Evolutionary conservation across 495 filamentous ascomycete species (phyloP), one percentile per base, ranked within the genome.

Genomic region (Parathielavia hyrcaniae): DNA sequence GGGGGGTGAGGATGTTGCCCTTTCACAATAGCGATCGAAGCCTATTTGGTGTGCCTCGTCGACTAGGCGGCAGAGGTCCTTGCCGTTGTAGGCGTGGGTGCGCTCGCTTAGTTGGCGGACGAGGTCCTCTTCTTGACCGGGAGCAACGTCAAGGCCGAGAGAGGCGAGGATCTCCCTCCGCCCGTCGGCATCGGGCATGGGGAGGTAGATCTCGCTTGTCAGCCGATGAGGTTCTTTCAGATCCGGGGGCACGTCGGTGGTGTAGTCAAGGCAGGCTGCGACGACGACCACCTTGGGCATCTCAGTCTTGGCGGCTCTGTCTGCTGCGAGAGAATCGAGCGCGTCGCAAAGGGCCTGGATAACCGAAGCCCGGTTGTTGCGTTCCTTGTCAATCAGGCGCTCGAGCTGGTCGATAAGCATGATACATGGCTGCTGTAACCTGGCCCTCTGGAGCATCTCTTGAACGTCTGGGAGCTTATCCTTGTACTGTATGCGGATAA

Each of bases 391-490:
- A 48, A 89, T 86, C 26, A 96, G 72, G 52, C 77, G 77, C 50
- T 96, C 88, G 32, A 97, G 71, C 56, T 90, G 79, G 67, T 97
- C 91, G 40, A 97, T 86, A 14, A 95, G 73, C 34, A 98, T 79
- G 6, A 93, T 79, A 61, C 89, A 90, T 1, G 93, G 91, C 67
- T 91, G 85, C 58, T 79, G 77, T 7, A 78, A 77, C 48, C 74
- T 72, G 11, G 93, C 92, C 57, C 86, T 82, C 41, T 82, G 79
- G 68, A 98, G 96, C 0, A 80, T 69, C 53, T 83, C 82, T 49
- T 83, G 77, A 35, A 96, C 73, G n/a, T 79, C 76, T 20, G 79
- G 64, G 11, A 83, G 69, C 53, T 81, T 81, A 53, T 83, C 79
- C 45, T 72, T 71, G 32, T 73, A 77, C 40, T 79, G 76, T 38